phyloP scores from a whole-genome alignment of 495 filamentous ascomycete species.

The Clohesyomyces aquaticus region DNA sequence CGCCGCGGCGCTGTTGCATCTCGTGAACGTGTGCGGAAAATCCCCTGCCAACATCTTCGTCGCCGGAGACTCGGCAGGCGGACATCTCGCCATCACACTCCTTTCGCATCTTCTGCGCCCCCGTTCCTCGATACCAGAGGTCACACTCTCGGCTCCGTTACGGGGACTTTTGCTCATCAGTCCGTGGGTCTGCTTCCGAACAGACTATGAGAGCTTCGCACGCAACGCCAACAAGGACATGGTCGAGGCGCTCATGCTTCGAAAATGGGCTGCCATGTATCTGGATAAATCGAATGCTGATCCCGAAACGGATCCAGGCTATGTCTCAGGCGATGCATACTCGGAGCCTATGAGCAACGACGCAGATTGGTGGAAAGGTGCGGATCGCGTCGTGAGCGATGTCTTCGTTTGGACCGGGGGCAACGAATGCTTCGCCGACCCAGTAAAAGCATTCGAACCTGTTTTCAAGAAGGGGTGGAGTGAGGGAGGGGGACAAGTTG shows the following conservation, averaged over 20 bases:
- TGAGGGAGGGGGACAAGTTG: slow-evolving; percentile 8
- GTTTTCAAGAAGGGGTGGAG: slow-evolving; percentile 4
- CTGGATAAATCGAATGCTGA: background rate
- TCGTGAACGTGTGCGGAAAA: slow-evolving; percentile 6
- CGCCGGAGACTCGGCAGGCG: slow-evolving; percentile 24
- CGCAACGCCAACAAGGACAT: slow-evolving; percentile 19
- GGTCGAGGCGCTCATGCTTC: background rate
- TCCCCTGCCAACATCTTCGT: slow-evolving; percentile 16
- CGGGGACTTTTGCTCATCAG: slow-evolving; percentile 5
- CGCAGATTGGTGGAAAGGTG: slow-evolving; percentile 12
- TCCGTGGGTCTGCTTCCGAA: slow-evolving; percentile 21
- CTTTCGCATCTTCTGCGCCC: slow-evolving; percentile 24
- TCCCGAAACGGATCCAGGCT: slow-evolving; percentile 17
- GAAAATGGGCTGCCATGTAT: slow-evolving; percentile 25
- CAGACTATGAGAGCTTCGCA: slow-evolving; percentile 3
- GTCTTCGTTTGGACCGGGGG: slow-evolving; percentile 13
- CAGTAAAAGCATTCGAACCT: background rate
- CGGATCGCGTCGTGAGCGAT: slow-evolving; percentile 4
- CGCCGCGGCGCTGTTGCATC: background rate
- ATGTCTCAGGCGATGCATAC: slow-evolving; percentile 14
- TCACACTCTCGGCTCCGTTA: slow-evolving; percentile 14
- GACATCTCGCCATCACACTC: slow-evolving; percentile 6
- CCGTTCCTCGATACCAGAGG: background rate
- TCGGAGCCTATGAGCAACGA: slow-evolving; percentile 4
- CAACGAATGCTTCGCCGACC: slow-evolving; percentile 16